A percentile compares a stretch with the other conserved stretches of the same genome.
Conservation (phyloP, 768 basidiomycete species). For the Boletus coccyginus region DNA sequence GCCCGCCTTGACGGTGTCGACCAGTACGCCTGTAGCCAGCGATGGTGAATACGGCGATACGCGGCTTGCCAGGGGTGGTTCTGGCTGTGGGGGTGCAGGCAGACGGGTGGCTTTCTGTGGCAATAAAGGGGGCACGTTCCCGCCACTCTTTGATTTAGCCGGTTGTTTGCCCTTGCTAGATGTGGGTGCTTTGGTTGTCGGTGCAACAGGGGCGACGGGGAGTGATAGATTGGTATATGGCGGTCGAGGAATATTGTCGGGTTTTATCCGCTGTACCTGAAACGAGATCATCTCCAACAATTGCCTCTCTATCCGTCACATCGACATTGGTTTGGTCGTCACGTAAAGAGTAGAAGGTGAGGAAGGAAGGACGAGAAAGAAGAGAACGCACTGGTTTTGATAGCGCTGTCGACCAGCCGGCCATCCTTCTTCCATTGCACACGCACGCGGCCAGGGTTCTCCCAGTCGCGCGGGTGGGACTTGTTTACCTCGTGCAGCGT, state of each 20-base stretch:
- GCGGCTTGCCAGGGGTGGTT: constrained; percentile 68
- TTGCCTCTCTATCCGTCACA: constrained; percentile 61
- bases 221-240: constrained; percentile 48
- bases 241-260: constrained; percentile 63
- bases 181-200: constrained; percentile 30
- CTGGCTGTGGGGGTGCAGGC: constrained; percentile 74
- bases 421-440: constrained; percentile 90
- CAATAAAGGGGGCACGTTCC: constrained; percentile 27
- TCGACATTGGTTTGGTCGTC: neutral
- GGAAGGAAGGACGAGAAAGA: neutral
- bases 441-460: constrained; percentile 93
- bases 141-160: constrained; percentile 44
- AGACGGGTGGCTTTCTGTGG: constrained; percentile 39
- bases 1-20: constrained; percentile 84
- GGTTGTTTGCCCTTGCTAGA: constrained; percentile 50
- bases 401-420: constrained; percentile 56
- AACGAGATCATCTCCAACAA: constrained; percentile 71
- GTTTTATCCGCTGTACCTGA: constrained; percentile 71
- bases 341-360: neutral
- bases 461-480: constrained; percentile 95
- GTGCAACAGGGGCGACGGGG: constrained; percentile 26
- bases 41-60: constrained; percentile 81
- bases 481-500: constrained; percentile 89
- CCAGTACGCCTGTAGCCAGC: constrained; percentile 69
- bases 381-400: constrained; percentile 67